These are phyloP conservation scores for Fusarium pseudoanthophilum DNA, from an alignment of 2,329 filamentous ascomycete genomes.

Conservation along the genomic window DNA sequence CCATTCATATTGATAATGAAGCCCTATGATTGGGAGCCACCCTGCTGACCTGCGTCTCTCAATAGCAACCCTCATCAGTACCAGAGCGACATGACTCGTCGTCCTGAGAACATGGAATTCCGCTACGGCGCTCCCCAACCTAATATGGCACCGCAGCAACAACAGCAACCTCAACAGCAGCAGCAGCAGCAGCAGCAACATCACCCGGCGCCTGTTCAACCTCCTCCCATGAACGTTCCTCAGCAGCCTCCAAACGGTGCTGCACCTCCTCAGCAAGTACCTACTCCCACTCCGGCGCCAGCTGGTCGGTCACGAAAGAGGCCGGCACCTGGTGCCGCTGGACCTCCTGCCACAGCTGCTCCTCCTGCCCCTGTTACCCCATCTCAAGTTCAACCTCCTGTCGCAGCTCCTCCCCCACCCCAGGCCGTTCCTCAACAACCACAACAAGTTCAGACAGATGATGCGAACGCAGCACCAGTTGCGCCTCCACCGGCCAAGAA, in stretches of 20 bases:
- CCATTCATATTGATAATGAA: conserved; percentile 43
- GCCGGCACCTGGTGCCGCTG: conserved; percentile 52
- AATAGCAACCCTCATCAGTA: conserved; percentile 59
- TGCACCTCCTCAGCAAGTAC: conserved; percentile 50
- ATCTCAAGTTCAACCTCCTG: conserved; percentile 49
- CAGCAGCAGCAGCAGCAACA: conserved; percentile 50
- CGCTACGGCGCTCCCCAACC: conserved; percentile 54
- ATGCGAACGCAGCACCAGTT: conserved; percentile 45
- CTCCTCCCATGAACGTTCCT: conserved; percentile 57
- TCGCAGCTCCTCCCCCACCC: conserved; percentile 45
- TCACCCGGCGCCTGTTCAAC: conserved; percentile 50
- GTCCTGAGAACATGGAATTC: conserved; percentile 57
- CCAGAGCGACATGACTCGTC: conserved; percentile 62
- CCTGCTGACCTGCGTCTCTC: conserved; percentile 45
- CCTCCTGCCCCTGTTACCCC: conserved; percentile 49
- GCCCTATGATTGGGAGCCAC: conserved; percentile 40
- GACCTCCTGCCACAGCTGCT: conserved; percentile 51
- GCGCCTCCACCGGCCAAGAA: conserved; percentile 79
- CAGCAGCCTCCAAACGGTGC: conserved; percentile 51
- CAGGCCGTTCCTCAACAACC: conserved; percentile 46
- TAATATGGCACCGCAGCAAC: conserved; percentile 51
- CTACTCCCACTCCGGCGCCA: conserved; percentile 53
- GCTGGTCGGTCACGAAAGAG: conserved; percentile 56
- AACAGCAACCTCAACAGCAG: conserved; percentile 46
- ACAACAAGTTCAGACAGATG: conserved; percentile 46